A percentile compares a stretch with the other conserved stretches of the same genome.
These are phyloP conservation scores for Teunomyces funiuensis DNA, from an alignment of 805 yeast genomes.

Conservation along the genomic window DNA sequence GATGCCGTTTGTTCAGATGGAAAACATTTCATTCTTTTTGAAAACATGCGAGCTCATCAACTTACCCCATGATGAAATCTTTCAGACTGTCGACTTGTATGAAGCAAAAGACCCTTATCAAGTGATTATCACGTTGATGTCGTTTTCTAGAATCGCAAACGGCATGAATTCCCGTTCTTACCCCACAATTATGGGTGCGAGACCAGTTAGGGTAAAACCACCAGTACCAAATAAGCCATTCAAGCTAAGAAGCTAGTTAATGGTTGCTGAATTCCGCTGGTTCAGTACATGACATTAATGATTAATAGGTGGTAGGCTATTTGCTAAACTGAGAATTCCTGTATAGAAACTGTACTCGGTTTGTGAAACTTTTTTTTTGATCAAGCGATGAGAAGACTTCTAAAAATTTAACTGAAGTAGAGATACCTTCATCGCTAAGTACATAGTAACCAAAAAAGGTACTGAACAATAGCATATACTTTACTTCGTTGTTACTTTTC, in stretches of 20 bases:
- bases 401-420: constrained; percentile 6
- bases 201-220: constrained; percentile 43
- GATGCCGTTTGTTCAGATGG: constrained; percentile 82
- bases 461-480: not conserved
- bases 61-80: constrained; percentile 77
- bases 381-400: constrained; percentile 5
- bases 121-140: constrained; percentile 69
- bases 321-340: not conserved
- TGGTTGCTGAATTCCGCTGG: too few species aligned
- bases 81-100: constrained; percentile 74
- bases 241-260: constrained; percentile 24
- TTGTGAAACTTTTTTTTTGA: constrained; percentile 5
- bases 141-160: constrained; percentile 70
- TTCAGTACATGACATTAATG: not conserved
- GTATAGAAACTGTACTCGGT: not conserved
- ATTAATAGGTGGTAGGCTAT: not conserved
- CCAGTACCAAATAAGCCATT: constrained; percentile 59
- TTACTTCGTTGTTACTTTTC: not conserved
- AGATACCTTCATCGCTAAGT: not conserved
- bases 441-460: not conserved
- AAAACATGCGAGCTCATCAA: constrained; percentile 61
- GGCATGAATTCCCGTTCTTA: constrained; percentile 28
- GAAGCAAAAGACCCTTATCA: constrained; percentile 77
- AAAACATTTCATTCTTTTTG: constrained; percentile 73
- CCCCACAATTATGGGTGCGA: constrained; percentile 42